phyloP scores from a whole-genome alignment of 768 basidiomycete genomes.

The Xerocomellus amylosporus region DNA sequence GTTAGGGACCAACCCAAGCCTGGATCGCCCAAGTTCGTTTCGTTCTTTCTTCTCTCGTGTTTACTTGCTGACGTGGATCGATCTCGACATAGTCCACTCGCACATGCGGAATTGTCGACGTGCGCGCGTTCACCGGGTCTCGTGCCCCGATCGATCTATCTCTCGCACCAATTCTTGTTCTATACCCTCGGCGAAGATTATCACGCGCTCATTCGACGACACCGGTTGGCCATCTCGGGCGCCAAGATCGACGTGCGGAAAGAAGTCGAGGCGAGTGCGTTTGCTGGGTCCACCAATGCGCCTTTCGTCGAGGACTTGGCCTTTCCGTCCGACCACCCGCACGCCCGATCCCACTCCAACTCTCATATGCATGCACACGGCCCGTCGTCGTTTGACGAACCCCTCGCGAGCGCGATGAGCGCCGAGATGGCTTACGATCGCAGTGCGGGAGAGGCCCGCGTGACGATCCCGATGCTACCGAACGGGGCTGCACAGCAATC shows the following conservation, averaged over 20 bases:
- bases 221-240: constrained; percentile 56
- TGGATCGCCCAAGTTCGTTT: constrained; percentile 15
- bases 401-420: constrained; percentile 69
- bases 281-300: constrained; percentile 28
- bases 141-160: constrained; percentile 75
- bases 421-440: constrained; percentile 54
- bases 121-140: constrained; percentile 55
- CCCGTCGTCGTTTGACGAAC: constrained; percentile 63
- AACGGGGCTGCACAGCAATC: constrained; percentile 50
- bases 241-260: constrained; percentile 66
- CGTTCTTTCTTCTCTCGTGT: neutral
- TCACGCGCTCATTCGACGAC: constrained; percentile 68
- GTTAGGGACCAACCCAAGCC: constrained; percentile 4
- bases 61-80: neutral
- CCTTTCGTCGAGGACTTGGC: constrained; percentile 25
- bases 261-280: constrained; percentile 66
- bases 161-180: constrained; percentile 84
- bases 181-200: constrained; percentile 73
- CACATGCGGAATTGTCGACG: constrained; percentile 82
- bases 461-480: constrained; percentile 69
- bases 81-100: constrained; percentile 42
- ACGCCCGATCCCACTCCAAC: constrained; percentile 5
- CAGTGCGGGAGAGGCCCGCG: constrained; percentile 36
- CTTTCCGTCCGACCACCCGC: constrained; percentile 2
- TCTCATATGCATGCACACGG: constrained; percentile 42